Base-by-base conservation (phyloP, 768 basidiomycete species). In the Leccinum subgranulosum region DNA sequence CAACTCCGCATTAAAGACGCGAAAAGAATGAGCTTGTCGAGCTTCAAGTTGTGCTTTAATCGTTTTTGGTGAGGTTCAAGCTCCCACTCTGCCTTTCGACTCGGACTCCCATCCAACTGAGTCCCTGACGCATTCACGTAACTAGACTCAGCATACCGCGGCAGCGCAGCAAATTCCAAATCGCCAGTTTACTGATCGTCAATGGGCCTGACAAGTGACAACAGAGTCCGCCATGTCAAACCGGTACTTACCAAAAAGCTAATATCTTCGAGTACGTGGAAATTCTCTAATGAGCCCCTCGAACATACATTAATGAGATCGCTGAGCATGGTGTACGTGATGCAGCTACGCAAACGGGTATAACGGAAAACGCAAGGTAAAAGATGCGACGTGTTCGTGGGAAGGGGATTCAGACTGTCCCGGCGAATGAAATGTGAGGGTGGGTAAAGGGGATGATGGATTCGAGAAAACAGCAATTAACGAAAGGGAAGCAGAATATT, bases 231-330 rank as follows among this genome's bases (percentile, higher is more conserved):
- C 0, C 41, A 43, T 43, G 11, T 21, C 19, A 43, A n/a, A 51
- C 39, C 14, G 5, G 33, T 33, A 34, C 34, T 23, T 23, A 23
- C 15, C 6, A 34, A 34, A 34, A 34, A 34, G 6, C 15, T 6
- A 29, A 29, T 8, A 34, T 12, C 41, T 53, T 53, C 45, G 34
- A 33, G 49, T 53, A 48, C 4, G 49, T 49, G 53, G 57, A 60
- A 57, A 65, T 57, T 66, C 51, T 56, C 45, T 53, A 55, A 57
- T 56, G 57, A 55, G 55, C 58, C 36, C 25, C 50, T 55, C 45
- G 64, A 56, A 60, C 56, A 60, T 72, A 72, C 57, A 73, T 73
- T 68, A 73, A 56, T 66, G 61, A 68, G 65, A 68, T 68, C 56
- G 51, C 62, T 60, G 54, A 69, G 60, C 69, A 70, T 57, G 61